Conservation (phyloP, 2,329 filamentous ascomycete species). For the Byssochlamys sp. region DNA sequence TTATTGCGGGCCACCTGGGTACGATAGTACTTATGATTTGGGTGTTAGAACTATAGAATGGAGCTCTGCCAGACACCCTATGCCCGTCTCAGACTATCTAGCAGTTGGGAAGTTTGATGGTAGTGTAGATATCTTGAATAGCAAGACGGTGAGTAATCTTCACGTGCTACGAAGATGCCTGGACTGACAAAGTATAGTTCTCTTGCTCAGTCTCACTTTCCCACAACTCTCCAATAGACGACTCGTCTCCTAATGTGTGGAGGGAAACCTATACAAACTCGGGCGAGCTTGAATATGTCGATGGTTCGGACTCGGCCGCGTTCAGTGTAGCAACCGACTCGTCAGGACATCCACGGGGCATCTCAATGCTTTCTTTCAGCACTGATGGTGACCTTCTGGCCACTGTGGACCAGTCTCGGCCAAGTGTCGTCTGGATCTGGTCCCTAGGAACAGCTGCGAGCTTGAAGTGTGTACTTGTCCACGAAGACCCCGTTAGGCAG, state of each 20-base stretch:
- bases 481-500: constrained; percentile 33
- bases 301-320: constrained; percentile 29
- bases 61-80: constrained; percentile 30
- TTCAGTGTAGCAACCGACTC: constrained; percentile 22
- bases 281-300: constrained; percentile 25
- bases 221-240: constrained; percentile 23
- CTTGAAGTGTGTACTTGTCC: constrained; percentile 30
- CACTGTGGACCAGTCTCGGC: constrained; percentile 30
- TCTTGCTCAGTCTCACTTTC: constrained; percentile 26
- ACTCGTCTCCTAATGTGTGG: constrained; percentile 25
- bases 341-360: constrained; percentile 22
- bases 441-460: constrained; percentile 19
- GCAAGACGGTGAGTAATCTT: constrained; percentile 28
- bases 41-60: constrained; percentile 47
- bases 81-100: constrained; percentile 29
- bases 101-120: constrained; percentile 44
- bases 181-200: constrained; percentile 16
- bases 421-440: constrained; percentile 40
- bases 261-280: constrained; percentile 21
- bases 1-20: constrained; percentile 33
- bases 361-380: constrained; percentile 33
- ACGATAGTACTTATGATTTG: constrained; percentile 33
- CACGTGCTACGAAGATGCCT: neutral
- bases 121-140: constrained; percentile 39
- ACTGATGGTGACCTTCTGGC: constrained; percentile 27